phyloP scores from a whole-genome alignment of 139 green algal species.

The Limnomonas spitsbergensis region DNA sequence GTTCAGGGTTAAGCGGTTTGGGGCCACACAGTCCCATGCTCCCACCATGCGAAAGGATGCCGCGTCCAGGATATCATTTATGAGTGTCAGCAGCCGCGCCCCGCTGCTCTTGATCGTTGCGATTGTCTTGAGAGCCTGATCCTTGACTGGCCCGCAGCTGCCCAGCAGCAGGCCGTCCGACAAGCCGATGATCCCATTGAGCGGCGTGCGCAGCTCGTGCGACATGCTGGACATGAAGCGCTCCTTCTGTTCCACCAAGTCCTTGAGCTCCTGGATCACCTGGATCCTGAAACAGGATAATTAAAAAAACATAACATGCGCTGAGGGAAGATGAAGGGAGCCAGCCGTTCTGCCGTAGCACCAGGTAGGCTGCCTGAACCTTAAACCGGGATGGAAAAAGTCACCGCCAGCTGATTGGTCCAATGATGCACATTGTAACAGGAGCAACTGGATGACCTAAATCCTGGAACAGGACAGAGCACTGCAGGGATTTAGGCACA shows the following conservation, averaged over 20 bases:
- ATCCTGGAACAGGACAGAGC: no score
- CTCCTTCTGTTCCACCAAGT: slow-evolving; percentile 67
- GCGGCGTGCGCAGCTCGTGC: slow-evolving; percentile 72
- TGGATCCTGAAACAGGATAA: neutral
- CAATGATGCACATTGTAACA: no score
- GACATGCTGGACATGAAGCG: slow-evolving; percentile 58
- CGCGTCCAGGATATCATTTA: slow-evolving; percentile 40
- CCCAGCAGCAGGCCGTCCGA: slow-evolving; percentile 20
- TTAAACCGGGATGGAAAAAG: no score
- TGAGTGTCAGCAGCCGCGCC: slow-evolving; percentile 25
- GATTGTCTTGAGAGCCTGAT: slow-evolving; percentile 21
- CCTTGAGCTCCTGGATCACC: slow-evolving; percentile 52
- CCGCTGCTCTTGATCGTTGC: slow-evolving; percentile 29
- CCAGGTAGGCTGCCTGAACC: no score
- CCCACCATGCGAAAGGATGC: slow-evolving; percentile 5
- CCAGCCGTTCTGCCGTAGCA: no score
- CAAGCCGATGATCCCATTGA: slow-evolving; percentile 73
- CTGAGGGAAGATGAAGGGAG: no score
- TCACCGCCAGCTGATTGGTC: no score
- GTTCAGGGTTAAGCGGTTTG: no score
- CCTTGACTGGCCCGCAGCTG: slow-evolving; percentile 12
- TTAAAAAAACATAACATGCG: no score
- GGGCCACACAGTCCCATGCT: no score
- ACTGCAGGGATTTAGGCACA: no score
- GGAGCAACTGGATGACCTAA: no score